phyloP scores from a whole-genome alignment of 108 stramenopile genomes.

The Discostella pseudostelligera region DNA sequence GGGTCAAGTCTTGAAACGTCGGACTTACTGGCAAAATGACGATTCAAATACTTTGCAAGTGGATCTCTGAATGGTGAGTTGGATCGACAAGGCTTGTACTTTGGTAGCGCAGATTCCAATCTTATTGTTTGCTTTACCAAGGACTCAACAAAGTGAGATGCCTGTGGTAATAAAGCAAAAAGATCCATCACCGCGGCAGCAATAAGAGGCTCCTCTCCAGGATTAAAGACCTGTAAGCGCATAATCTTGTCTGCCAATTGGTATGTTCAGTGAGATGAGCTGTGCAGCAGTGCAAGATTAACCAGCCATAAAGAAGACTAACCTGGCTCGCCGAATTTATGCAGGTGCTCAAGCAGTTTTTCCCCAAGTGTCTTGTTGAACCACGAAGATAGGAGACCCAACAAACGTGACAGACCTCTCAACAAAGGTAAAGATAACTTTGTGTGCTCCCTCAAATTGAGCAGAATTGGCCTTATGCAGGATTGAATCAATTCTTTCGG shows the following conservation, averaged over 20 bases:
- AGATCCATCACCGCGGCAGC: constrained; percentile 76
- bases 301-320: background rate
- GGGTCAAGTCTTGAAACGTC: background rate
- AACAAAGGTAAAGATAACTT: constrained; percentile 68
- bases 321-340: constrained; percentile 75
- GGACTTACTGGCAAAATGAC: constrained; percentile 54
- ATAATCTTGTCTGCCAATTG: constrained; percentile 43
- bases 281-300: background rate
- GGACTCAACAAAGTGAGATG: constrained; percentile 81
- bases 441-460: constrained; percentile 79
- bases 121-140: constrained; percentile 76
- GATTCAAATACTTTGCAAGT: constrained; percentile 78
- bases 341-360: constrained; percentile 80
- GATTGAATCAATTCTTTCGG: constrained; percentile 84
- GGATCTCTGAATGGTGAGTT: constrained; percentile 72
- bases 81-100: constrained; percentile 46
- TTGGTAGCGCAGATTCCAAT: constrained; percentile 62
- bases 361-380: constrained; percentile 86
- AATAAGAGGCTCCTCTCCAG: constrained; percentile 74
- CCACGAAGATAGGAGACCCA: constrained; percentile 78
- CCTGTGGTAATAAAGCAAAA: constrained; percentile 70
- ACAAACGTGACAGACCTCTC: constrained; percentile 65
- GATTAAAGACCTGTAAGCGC: constrained; percentile 59
- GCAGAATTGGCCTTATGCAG: constrained; percentile 77
- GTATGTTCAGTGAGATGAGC: background rate